These are phyloP conservation scores for Ustilago curta DNA, from an alignment of 1,284 basidiomycete species.

Conservation along the genomic window DNA sequence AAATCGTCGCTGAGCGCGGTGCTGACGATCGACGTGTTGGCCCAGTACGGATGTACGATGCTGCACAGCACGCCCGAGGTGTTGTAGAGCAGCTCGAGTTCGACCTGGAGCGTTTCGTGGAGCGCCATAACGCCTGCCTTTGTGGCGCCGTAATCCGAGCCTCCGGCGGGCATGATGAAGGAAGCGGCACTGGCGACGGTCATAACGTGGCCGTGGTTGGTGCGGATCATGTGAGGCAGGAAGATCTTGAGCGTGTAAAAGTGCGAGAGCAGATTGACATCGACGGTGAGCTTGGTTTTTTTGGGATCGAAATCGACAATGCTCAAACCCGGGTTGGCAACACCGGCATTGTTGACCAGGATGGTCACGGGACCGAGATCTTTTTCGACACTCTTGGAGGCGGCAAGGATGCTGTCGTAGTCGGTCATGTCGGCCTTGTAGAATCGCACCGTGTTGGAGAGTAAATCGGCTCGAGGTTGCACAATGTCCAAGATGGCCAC, in stretches of 20 bases:
- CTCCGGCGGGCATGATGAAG: slow-evolving; percentile 61
- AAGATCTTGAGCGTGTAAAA: slow-evolving; percentile 63
- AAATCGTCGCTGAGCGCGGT: slow-evolving; percentile 13
- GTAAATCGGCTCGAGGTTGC: slow-evolving; percentile 32
- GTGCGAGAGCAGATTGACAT: slow-evolving; percentile 64
- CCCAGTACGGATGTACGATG: slow-evolving; percentile 44
- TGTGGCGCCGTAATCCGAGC: slow-evolving; percentile 59
- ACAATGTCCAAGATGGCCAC: slow-evolving; percentile 67
- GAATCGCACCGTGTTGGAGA: slow-evolving; percentile 28
- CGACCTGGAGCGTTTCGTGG: slow-evolving; percentile 61
- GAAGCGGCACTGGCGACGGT: slow-evolving; percentile 56
- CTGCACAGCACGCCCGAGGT: slow-evolving; percentile 42
- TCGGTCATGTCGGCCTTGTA: slow-evolving; percentile 64
- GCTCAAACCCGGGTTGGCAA: slow-evolving; percentile 54
- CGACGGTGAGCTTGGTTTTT: slow-evolving; percentile 51
- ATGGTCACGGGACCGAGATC: slow-evolving; percentile 47
- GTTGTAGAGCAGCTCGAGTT: slow-evolving; percentile 60
- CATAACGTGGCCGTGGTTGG: slow-evolving; percentile 66
- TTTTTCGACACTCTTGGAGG: slow-evolving; percentile 51
- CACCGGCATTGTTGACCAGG: slow-evolving; percentile 59
- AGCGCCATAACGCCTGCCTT: slow-evolving; percentile 63
- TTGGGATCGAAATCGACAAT: slow-evolving; percentile 53
- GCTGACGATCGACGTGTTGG: slow-evolving; percentile 10
- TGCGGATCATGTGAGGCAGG: slow-evolving; percentile 59
- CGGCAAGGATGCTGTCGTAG: slow-evolving; percentile 50